Percentiles rank a stretch among this genome's conserved stretches.
phyloP scores from a whole-genome alignment of 2,329 filamentous ascomycete genomes.

The Fusarium equiseti region DNA sequence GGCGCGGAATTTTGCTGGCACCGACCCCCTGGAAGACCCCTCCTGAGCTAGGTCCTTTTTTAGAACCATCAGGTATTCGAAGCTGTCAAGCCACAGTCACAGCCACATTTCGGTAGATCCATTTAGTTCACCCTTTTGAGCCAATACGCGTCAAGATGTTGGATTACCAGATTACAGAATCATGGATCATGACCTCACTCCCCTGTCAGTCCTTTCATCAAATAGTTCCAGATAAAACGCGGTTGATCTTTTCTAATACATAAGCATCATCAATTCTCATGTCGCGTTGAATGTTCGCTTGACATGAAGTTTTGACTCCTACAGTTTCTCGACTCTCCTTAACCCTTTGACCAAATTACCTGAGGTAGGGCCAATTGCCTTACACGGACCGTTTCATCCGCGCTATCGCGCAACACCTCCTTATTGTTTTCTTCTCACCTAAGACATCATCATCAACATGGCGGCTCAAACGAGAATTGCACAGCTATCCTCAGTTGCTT shows the following conservation, averaged over 20 bases:
- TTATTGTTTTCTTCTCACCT: conserved; percentile 20
- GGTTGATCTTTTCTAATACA: conserved; percentile 16
- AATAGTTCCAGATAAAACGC: conserved; percentile 31
- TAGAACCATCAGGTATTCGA: background rate
- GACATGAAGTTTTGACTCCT: conserved; percentile 13
- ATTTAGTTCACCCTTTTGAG: conserved; percentile 1
- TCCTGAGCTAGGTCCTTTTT: conserved; percentile 30
- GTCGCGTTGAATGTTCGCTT: conserved; percentile 29
- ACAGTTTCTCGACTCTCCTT: conserved; percentile 45
- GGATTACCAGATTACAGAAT: conserved; percentile 19
- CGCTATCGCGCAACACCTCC: conserved; percentile 17
- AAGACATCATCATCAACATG: conserved; percentile 43
- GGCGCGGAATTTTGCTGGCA: conserved; percentile 45
- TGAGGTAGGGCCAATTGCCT: background rate
- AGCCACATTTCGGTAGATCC: conserved; percentile 27
- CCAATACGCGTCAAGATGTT: conserved; percentile 36
- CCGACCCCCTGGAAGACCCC: conserved; percentile 41
- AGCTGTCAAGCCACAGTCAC: conserved; percentile 36
- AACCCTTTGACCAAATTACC: conserved; percentile 5
- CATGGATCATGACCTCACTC: conserved; percentile 39
- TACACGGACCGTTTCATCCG: conserved; percentile 12
- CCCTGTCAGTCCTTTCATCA: conserved; percentile 35
- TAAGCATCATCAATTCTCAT: conserved; percentile 22
- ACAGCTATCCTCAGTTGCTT: conserved; percentile 53
- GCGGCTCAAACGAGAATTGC: conserved; percentile 50